Base-by-base conservation (phyloP, 2,329 filamentous ascomycete genomes). In the Pestalotiopsis sp. region DNA sequence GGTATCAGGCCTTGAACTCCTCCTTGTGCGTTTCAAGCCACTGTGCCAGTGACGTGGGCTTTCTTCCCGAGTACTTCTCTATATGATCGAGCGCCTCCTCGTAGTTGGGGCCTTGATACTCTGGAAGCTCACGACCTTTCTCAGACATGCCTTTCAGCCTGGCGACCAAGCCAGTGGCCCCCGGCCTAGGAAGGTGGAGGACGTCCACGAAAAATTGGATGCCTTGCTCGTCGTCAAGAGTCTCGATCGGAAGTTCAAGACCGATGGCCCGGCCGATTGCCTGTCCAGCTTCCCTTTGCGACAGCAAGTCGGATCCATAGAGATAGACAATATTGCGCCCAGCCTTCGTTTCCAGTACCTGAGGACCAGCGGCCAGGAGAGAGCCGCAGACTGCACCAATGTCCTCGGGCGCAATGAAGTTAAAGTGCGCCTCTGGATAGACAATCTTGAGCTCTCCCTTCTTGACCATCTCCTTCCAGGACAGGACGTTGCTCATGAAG, bases 401-500 rank as follows among this genome's bases (percentile, higher is more conserved):
- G 70, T 86, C 84, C 2, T 73, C 73, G 0, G 82, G 80, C 0
- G 79, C 72, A 63, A 86, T 81, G 25, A 71, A 78, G 70, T 87
- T 84, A 14, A 77, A 73, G 56, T 70, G 66, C 12, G 75, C 75
- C 4, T 79, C 72, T 0, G 79, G 76, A 11, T 72, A 72, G 7
- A 73, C 72, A 2, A 82, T 56, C 49, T 75, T 76, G 14, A 82
- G 77, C 11, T 80, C 73, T 0, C 77, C 79, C 0, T 68, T 71
- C 3, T 69, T 36, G 17, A 83, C 77, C 4, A 70, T 75, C 7
- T 66, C 58, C 65, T 72, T 75, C 59, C 76, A 77, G 65, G 72
- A 74, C 0, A 79, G 39, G 20, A 77, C 36, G 69, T 87, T 87
- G 13, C 74, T 85, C 12, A 79, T 80, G 69, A 87, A 87, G 11